Percentiles rank a stretch among this genome's conserved stretches.
These are phyloP conservation scores for Pichia cactophila DNA, from an alignment of 1,139 yeast genomes.

Conservation along the genomic window DNA sequence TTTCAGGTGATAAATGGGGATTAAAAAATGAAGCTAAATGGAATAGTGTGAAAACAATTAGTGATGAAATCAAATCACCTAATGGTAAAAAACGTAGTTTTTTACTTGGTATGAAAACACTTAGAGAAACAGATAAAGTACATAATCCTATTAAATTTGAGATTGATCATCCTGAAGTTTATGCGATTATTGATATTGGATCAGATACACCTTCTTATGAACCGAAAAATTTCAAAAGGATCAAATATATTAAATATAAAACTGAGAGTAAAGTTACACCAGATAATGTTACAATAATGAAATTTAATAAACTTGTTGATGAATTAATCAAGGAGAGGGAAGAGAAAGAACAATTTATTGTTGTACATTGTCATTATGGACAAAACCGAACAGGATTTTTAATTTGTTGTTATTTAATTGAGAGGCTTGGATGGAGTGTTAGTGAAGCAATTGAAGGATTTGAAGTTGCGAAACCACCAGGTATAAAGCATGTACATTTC, in stretches of 20 bases:
- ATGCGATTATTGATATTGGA: slow-evolving; percentile 64
- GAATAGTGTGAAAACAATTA: slow-evolving; percentile 49
- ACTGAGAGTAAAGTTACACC: slow-evolving; percentile 78
- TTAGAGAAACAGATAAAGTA: slow-evolving; percentile 52
- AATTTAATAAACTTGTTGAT: slow-evolving; percentile 50
- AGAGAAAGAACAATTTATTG: slow-evolving; percentile 37
- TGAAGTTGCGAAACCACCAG: slow-evolving; percentile 53
- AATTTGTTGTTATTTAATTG: slow-evolving; percentile 63
- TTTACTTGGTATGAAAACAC: slow-evolving; percentile 67
- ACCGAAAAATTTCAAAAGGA: slow-evolving; percentile 45
- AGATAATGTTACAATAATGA: slow-evolving; percentile 49
- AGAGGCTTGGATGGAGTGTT: slow-evolving; percentile 51
- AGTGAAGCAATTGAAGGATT: slow-evolving; percentile 59
- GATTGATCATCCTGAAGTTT: slow-evolving; percentile 38
- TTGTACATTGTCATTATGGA: slow-evolving; percentile 77
- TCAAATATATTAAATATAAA: slow-evolving; percentile 62
- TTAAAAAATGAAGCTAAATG: slow-evolving; percentile 69
- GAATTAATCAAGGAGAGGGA: slow-evolving; percentile 32
- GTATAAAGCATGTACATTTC: slow-evolving; percentile 73
- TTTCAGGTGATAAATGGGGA: slow-evolving; percentile 71
- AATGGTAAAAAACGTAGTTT: slow-evolving; percentile 39
- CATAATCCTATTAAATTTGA: slow-evolving; percentile 59
- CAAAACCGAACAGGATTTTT: slow-evolving; percentile 74
- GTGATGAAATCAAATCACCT: slow-evolving; percentile 31
- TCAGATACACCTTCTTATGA: slow-evolving; percentile 73